Evolutionary conservation across 2,329 filamentous ascomycete species (phyloP).

Genomic region (Colletotrichum melonis): DNA sequence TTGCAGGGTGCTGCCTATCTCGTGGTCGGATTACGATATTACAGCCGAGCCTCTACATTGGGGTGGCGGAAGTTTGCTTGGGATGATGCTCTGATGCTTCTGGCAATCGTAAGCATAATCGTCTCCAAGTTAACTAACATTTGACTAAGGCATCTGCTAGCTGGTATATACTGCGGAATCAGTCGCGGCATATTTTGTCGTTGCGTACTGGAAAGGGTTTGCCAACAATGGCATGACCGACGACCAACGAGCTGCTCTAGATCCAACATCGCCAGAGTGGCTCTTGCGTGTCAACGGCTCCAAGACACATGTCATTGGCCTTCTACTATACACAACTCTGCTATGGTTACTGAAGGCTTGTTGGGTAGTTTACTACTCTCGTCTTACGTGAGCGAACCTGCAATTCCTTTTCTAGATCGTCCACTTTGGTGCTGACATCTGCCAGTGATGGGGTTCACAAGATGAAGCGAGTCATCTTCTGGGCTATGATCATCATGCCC

Average conservation of each 20-base stretch:
- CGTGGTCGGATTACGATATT: constrained; percentile 33
- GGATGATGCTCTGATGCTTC: constrained; percentile 31
- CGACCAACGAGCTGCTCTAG: constrained; percentile 53
- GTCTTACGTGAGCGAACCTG: constrained; percentile 53
- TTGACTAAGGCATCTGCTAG: not conserved
- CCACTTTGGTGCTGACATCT: not conserved
- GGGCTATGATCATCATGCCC: constrained; percentile 21
- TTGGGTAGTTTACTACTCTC: constrained; percentile 62
- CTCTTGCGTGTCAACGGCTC: constrained; percentile 58
- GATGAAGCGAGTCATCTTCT: constrained; percentile 22
- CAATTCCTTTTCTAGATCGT: not conserved
- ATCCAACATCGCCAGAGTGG: constrained; percentile 44
- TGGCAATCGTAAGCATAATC: constrained; percentile 16
- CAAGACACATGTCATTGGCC: constrained; percentile 63
- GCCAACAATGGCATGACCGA: constrained; percentile 64
- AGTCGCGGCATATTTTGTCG: constrained; percentile 48
- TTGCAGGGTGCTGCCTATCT: constrained; percentile 31
- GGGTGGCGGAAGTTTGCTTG: constrained; percentile 23
- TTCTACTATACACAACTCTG: constrained; percentile 60
- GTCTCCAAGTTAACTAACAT: not conserved
- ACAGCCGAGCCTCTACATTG: constrained; percentile 19
- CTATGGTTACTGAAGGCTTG: constrained; percentile 65
- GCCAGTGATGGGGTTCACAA: constrained; percentile 18
- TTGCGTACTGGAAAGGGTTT: constrained; percentile 52
- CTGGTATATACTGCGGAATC: constrained; percentile 38